These are phyloP conservation scores for Komagataella phaffii DNA, from an alignment of 805 yeast genomes.

Conservation along the genomic window DNA sequence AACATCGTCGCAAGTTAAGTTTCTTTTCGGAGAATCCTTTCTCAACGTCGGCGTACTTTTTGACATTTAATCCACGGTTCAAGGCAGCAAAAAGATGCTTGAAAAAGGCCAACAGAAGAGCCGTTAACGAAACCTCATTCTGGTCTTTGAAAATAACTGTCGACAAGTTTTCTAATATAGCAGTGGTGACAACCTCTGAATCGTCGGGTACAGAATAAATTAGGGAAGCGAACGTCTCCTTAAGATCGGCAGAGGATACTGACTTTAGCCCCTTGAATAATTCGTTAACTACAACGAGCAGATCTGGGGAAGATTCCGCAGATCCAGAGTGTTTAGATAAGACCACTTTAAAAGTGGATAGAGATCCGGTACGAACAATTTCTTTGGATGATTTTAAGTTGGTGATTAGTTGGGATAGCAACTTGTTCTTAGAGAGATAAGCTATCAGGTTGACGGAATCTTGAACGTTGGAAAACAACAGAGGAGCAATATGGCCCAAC, in stretches of 20 bases:
- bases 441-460: conserved; percentile 26
- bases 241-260: conserved; percentile 43
- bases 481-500: conserved; percentile 39
- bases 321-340: conserved; percentile 8
- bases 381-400: conserved; percentile 63
- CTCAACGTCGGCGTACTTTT: conserved; percentile 19
- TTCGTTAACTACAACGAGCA: conserved; percentile 32
- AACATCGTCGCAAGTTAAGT: conserved; percentile 43
- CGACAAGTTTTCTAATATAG: conserved; percentile 27
- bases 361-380: conserved; percentile 37
- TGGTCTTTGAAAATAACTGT: conserved; percentile 59
- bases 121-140: conserved; percentile 49
- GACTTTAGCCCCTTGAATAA: conserved; percentile 43
- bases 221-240: conserved; percentile 33
- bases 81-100: conserved; percentile 23
- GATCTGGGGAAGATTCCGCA: conserved; percentile 14
- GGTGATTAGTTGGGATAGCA: conserved; percentile 36
- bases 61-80: conserved; percentile 12
- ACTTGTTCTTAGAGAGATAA: conserved; percentile 24
- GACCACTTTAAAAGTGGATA: conserved; percentile 17
- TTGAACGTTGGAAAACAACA: conserved; percentile 25
- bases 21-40: conserved; percentile 59
- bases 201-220: conserved; percentile 20
- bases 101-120: conserved; percentile 36
- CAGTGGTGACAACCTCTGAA: conserved; percentile 16